A percentile compares a stretch with the other conserved stretches of the same genome.
Conservation (phyloP, 768 basidiomycete species). For the Collybia nuda region DNA sequence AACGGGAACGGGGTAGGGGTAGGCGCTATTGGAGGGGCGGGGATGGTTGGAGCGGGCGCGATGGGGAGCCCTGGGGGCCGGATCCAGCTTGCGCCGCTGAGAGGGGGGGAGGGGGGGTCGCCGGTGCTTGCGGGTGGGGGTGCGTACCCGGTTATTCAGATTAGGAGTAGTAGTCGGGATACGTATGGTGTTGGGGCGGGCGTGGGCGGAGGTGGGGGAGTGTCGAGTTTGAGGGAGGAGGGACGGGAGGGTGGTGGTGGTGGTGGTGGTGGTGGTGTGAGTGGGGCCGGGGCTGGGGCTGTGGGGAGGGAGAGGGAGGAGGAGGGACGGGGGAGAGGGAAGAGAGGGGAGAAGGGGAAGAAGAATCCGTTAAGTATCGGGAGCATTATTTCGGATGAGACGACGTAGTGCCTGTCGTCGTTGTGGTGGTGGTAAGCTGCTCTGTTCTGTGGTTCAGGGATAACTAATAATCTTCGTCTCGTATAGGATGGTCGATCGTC, state of each 20-base stretch:
- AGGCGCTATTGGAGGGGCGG: neutral
- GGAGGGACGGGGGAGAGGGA: slow-evolving; percentile 17
- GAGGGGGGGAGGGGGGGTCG: slow-evolving; percentile 18
- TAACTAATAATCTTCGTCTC: too few species aligned
- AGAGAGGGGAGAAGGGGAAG: slow-evolving; percentile 35
- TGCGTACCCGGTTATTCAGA: slow-evolving; percentile 30
- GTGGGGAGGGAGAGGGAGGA: slow-evolving; percentile 9
- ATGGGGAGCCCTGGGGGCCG: slow-evolving; percentile 31
- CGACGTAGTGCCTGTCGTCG: neutral
- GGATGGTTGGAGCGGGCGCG: slow-evolving; percentile 11
- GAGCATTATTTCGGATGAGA: slow-evolving; percentile 64
- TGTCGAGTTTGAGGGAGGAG: slow-evolving; percentile 8
- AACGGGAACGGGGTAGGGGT: neutral
- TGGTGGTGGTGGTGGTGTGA: slow-evolving; percentile 9
- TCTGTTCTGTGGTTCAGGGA: too few species aligned
- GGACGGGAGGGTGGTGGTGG: slow-evolving; percentile 11
- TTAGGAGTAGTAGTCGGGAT: slow-evolving; percentile 31
- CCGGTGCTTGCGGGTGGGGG: neutral
- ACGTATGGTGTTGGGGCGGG: slow-evolving; percentile 21
- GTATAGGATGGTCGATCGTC: too few species aligned
- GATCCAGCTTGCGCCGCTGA: slow-evolving; percentile 59
- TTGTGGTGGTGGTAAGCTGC: too few species aligned
- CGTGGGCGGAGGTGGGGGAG: slow-evolving; percentile 9
- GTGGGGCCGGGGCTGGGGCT: slow-evolving; percentile 10
- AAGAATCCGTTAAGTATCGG: slow-evolving; percentile 71